Base-by-base conservation (phyloP, 2,329 filamentous ascomycete species). In the Laburnicola sp. region DNA sequence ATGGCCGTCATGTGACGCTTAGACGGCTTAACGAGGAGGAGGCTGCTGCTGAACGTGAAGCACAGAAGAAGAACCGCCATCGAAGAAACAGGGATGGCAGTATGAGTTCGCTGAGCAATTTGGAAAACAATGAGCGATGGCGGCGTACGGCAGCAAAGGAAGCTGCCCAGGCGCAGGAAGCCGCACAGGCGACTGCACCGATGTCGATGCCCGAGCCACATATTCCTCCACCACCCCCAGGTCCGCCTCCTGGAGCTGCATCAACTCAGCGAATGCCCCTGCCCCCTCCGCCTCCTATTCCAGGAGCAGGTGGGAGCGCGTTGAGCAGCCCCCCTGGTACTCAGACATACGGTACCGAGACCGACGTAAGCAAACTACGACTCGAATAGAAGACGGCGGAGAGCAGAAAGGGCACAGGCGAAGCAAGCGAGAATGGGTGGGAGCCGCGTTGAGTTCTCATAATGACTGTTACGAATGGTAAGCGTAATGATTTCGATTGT, bases 1-100 rank as follows among this genome's bases (percentile, higher is more conserved):
- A 86, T 56, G 83, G 83, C 23, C 78, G 82, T 6, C 81, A 84
- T 60, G 82, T 87, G 31, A 87, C 84, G 2, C 75, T 87, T 6
- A 77, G 83, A 26, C 75, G 83, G 9, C 72, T 87, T 25, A 83
- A 82, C 8, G 81, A 84, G 60, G 80, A 84, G 70, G 84, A 86
- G 74, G 83, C 82, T 10, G 81, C 81, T 7, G 82, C 82, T 5
- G 81, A 82, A 55, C 79, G 83, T 26, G 80, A 83, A 58, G 79
- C 79, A 6, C 74, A 80, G 54, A 75, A 78, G 41, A 71, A 75
- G 53, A 80, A 82, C 40, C 70, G 78, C 10, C 65, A 74, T 27
- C 57, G 63, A 25, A 70, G 67, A 40, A 69, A 68, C 39, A 67
- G 73, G 11, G 64, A 68, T 32, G 74, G 72, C 45, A 75, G 72